These are phyloP conservation scores for Populus simonii DNA, from an alignment of 345 rosid species.

Conservation along the genomic window DNA sequence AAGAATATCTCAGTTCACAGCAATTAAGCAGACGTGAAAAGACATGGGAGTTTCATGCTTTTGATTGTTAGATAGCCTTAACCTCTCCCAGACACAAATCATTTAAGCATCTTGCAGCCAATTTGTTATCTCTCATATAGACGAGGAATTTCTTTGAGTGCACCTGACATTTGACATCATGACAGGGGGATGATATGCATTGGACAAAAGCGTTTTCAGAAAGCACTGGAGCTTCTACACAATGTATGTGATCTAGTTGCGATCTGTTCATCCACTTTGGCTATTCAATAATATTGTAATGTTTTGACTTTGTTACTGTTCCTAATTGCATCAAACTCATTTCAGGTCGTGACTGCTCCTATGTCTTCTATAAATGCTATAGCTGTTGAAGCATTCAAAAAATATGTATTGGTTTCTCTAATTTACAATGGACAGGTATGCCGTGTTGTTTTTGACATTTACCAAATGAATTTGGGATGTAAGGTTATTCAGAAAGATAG, in stretches of 20 bases:
- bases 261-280: slow-evolving; percentile 15
- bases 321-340: slow-evolving; percentile 11
- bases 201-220: slow-evolving; percentile 71
- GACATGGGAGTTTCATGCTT: neutral
- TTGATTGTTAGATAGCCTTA: neutral
- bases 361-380: slow-evolving; percentile 75
- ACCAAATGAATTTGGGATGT: neutral
- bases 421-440: slow-evolving; percentile 79
- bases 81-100: neutral
- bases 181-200: slow-evolving; percentile 94
- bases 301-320: slow-evolving; percentile 9
- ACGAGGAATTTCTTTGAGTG: neutral
- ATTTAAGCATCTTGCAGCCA: neutral
- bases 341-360: slow-evolving; percentile 91
- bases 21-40: neutral
- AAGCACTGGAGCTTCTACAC: slow-evolving; percentile 90
- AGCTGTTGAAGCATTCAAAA: slow-evolving; percentile 90
- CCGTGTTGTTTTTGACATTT: slow-evolving; percentile 3
- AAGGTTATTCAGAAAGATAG: neutral
- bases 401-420: slow-evolving; percentile 77
- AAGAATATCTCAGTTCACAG: neutral
- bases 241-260: slow-evolving; percentile 42
- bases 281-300: neutral
- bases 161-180: slow-evolving; percentile 19
- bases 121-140: slow-evolving; percentile 1